Base-by-base conservation (phyloP, 257 asterid genomes). In the Rehmannia glutinosa region DNA sequence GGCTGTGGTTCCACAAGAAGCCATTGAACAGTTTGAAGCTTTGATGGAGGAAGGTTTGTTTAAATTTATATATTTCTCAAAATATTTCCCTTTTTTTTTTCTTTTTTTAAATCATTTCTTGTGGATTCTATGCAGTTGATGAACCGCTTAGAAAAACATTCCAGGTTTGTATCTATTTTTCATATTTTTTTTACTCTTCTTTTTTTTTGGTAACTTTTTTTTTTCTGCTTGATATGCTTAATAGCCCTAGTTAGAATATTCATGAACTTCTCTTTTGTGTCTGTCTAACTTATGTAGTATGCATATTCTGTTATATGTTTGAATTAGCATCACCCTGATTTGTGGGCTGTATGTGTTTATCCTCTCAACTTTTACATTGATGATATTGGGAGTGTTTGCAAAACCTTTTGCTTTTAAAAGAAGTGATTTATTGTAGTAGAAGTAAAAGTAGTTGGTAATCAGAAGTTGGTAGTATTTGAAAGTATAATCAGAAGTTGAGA, bases 1-100 rank as follows among this genome's bases (percentile, higher is more conserved):
- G 95, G 79, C 83, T 75, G 77, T 78, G 77, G 79, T 81, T 78
- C 78, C 86, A 10, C 82, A 75, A 71, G 89, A 80, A 76, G 52
- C 81, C 74, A 79, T 87, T 75, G 33, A 59, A 33, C 87, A 80
- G 25, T 75, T 87, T 75, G 80, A 77, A 75, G 86, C 66, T 8
- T 77, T 87, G 47, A 84, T 87, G 80, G 78, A 80, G 49, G 83
- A 84, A 66, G 85, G 95, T 87, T 11, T 33, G 74, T 17, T 75
- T 53, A 41, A 2, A 10, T 62, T 69, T 17, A 59, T 33, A 30
- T 47, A 28, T 63, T 20, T 32, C 39, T 41, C n/a, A n/a, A n/a
- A n/a, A n/a, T n/a, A 17, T 38, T 63, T 54, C 8, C 30, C 52
- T 12, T 59, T 36, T 12, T 6, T 25, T 43, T 32, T 16, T 16